These are phyloP conservation scores for Aspergillus mulundensis DNA, from an alignment of 495 filamentous ascomycete genomes.

Conservation along the genomic window DNA sequence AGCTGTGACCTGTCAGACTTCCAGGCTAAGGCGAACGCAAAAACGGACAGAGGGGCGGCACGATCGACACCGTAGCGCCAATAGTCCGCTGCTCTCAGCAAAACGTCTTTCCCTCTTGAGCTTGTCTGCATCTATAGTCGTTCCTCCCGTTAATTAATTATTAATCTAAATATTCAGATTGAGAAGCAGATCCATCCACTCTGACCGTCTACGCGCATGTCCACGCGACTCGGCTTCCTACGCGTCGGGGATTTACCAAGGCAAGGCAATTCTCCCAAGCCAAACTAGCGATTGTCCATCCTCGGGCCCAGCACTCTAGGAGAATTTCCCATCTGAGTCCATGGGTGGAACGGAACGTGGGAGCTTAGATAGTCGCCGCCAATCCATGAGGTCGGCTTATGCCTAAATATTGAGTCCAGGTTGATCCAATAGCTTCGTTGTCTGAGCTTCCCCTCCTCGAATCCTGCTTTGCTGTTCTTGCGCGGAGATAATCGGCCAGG, in stretches of 20 bases:
- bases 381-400: not conserved
- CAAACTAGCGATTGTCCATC: not conserved
- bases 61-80: slow-evolving; percentile 3
- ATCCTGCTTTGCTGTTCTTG: slow-evolving; percentile 9
- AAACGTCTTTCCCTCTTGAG: slow-evolving; percentile 3
- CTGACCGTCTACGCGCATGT: not conserved
- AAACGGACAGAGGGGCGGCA: slow-evolving; percentile 10
- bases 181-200: not conserved
- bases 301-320: not conserved
- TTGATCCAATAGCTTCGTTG: not conserved
- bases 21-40: slow-evolving; percentile 12
- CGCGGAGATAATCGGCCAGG: not conserved
- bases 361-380: slow-evolving; percentile 10
- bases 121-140: not conserved
- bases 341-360: not conserved
- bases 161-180: not conserved
- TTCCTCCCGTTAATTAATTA: not conserved
- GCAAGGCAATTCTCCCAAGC: not conserved
- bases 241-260: not conserved
- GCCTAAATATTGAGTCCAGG: slow-evolving; percentile 5
- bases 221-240: not conserved
- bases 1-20: not conserved
- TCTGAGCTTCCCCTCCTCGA: not conserved
- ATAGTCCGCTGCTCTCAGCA: not conserved
- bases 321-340: slow-evolving; percentile 1